Conservation (phyloP, 257 asterid species). For the Anisodus acutangulus region DNA sequence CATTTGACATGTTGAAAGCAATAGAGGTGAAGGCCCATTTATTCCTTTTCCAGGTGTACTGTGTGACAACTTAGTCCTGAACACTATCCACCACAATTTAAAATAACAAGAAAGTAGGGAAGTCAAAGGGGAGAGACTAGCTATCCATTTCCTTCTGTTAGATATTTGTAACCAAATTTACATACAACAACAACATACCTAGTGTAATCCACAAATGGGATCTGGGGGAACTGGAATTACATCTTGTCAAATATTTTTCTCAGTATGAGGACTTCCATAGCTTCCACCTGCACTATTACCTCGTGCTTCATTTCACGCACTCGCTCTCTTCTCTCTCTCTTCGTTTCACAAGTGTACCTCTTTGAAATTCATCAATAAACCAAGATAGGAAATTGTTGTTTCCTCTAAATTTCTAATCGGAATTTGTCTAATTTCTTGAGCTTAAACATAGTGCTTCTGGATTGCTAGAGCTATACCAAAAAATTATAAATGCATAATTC, state of each 20-base stretch:
- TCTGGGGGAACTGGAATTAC: not conserved
- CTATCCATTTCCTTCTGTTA: constrained; percentile 15
- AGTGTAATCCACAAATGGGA: no score
- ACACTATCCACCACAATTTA: not conserved
- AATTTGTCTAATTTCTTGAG: constrained; percentile 16
- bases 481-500: constrained; percentile 1
- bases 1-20: constrained; percentile 11
- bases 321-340: not conserved
- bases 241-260: not conserved
- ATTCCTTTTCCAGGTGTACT: constrained; percentile 12
- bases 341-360: not conserved
- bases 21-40: constrained; percentile 4
- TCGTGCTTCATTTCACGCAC: not conserved
- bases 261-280: constrained; percentile 17
- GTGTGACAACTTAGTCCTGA: not conserved
- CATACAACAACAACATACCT: no score
- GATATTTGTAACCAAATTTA: not conserved
- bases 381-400: not conserved
- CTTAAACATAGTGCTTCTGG: constrained; percentile 1
- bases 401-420: not conserved
- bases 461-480: not conserved
- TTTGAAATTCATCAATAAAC: not conserved
- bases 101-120: constrained; percentile 5
- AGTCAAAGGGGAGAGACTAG: not conserved
- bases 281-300: constrained; percentile 10